Base-by-base conservation (phyloP, 2,329 filamentous ascomycete genomes). In the Venturia effusa region DNA sequence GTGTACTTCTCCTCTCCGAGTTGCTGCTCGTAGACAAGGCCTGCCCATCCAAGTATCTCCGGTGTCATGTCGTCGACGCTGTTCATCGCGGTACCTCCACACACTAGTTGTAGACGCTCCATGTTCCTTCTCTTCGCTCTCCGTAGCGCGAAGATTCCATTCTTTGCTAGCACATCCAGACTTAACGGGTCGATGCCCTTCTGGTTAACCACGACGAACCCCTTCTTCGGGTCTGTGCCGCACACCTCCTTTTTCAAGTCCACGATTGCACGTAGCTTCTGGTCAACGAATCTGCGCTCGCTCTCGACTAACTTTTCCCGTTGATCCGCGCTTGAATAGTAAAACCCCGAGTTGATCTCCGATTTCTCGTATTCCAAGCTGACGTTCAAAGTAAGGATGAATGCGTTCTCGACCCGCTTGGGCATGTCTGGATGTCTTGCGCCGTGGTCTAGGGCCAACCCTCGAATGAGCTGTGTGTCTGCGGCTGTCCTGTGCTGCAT, bases 1-100 rank as follows among this genome's bases (percentile, higher is more conserved):
- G 94, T 99, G 80, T 90, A 99, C 81, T 99, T 99, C 82, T 99
- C 94, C 81, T 99, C 94, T 67, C 94, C 94, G 11, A 99, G 83
- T 70, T 93, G 90, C 77, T 99, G 93, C 80, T 99, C 94, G 75
- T 99, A 97, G 65, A 99, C 94, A 60, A 90, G 84, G 63, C 94
- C 94, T 62, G 94, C 94, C 92, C 93, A 99, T 67, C 94, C 94
- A 63, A 99, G 87, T 66, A 93, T 82, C 59, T 96, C 91, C 1
- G 92, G 88, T 4, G 87, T 86, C 67, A 99, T 79, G 71, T 97
- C 94, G 48, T 99, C 94, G 5, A 97, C 93, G 71, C 90, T 96
- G 84, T 99, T 99, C 78, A 97, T 93, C 63, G 94, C 87, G 62
- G 83, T 81, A 72, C 94, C 94, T 65, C 94, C 94, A 74, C 92